Evolutionary conservation across 208 protist species (phyloP), one percentile per base, ranked within the genome.

Genomic region (Trypanosomatidae sp.): DNA sequence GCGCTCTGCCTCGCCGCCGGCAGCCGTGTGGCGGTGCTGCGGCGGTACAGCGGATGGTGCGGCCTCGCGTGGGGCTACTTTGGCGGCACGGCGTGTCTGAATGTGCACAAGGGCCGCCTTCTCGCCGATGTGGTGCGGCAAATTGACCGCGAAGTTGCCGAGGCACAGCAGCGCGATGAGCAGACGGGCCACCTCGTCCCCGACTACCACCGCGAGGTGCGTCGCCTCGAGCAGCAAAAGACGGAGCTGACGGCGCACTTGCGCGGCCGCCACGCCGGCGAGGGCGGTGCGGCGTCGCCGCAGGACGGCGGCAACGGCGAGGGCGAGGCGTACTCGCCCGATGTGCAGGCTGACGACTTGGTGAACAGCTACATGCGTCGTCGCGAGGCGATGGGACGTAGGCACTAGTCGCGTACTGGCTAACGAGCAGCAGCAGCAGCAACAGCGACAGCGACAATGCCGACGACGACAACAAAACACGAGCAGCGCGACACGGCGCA

Each of bases 31-130:
- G 42, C 68, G n/a, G 53, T 89, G 16, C 59, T 93, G 23, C 72
- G 66, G 7, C 48, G 33, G 15, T 93, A 89, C 60, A 68, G 66
- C 19, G 76, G 76, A 26, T 88, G 67, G 66, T 76, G 88, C 21
- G 66, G 78, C 13, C 48, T 89, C 20, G 62, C 62, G 0, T 72
- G 72, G 15, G 84, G 84, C 43, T 93, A 89, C 61, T 64, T 67
- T 63, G 84, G 84, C 18, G 79, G 76, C 19, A 85, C 74, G 44
- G 58, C 48, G n/a, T 76, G 74, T 51, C 39, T 75, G 7, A 70
- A 53, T 19, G 15, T 67, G 6, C 80, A 93, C 59, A 78, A 59
- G 25, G 48, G 55, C 23, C 62, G 73, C 42, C 65, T 84, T 21
- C 40, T 79, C 23, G 33, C 39, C 0, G 56, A 61, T 15, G 67